Evolutionary conservation across 495 filamentous ascomycete genomes (phyloP).

Genomic region (Penicillium macrosclerotiorum): DNA sequence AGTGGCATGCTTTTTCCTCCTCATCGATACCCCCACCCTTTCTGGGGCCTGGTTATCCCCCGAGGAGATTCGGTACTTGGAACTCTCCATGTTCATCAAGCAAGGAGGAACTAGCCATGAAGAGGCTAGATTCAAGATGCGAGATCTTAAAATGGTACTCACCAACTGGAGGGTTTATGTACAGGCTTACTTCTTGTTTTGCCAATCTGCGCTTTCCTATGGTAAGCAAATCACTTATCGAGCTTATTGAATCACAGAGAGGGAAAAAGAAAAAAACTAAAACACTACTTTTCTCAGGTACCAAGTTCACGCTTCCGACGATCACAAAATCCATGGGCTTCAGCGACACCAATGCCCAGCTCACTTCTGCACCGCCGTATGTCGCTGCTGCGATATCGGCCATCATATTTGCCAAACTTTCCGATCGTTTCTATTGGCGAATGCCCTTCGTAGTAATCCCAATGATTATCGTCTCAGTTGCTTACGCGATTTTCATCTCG

Average conservation of each 20-base stretch:
- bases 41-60: conserved; percentile 21
- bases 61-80: conserved; percentile 28
- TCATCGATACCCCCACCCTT: conserved; percentile 24
- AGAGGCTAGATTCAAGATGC: conserved; percentile 16
- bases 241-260: neutral
- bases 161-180: conserved; percentile 29
- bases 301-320: conserved; percentile 30
- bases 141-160: conserved; percentile 21
- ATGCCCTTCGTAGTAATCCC: conserved; percentile 38
- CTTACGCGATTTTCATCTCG: conserved; percentile 28
- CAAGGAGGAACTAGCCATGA: conserved; percentile 25
- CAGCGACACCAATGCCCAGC: conserved; percentile 26
- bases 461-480: conserved; percentile 24
- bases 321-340: conserved; percentile 33
- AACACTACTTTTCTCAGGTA: conserved; percentile 14
- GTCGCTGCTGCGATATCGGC: conserved; percentile 32
- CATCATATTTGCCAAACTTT: conserved; percentile 28
- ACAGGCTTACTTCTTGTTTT: conserved; percentile 26
- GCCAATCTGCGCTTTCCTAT: conserved; percentile 27
- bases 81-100: conserved; percentile 29
- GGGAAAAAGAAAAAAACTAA: too few species aligned
- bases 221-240: conserved; percentile 8
- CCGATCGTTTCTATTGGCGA: conserved; percentile 38
- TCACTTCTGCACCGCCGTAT: conserved; percentile 33
- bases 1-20: conserved; percentile 51